A percentile compares a stretch with the other conserved stretches of the same genome.
phyloP scores from a whole-genome alignment of 805 yeast genomes.

The Saturnispora dispora region DNA sequence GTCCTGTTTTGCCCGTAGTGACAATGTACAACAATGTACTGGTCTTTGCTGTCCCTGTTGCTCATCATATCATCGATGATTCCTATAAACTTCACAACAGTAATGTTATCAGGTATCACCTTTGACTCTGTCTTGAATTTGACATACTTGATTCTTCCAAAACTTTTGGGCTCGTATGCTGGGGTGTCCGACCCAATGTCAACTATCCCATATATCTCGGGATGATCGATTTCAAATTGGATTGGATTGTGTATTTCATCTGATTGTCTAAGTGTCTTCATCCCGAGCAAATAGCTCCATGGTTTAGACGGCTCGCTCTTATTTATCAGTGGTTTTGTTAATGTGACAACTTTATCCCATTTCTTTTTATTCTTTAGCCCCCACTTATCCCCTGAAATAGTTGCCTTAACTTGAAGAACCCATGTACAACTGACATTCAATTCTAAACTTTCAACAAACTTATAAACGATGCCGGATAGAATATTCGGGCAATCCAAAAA shows the following conservation, averaged over 20 bases:
- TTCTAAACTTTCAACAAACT: slow-evolving; percentile 41
- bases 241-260: slow-evolving; percentile 54
- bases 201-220: slow-evolving; percentile 48
- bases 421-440: slow-evolving; percentile 57
- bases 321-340: slow-evolving; percentile 36
- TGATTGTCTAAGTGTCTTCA: slow-evolving; percentile 65
- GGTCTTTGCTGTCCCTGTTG: slow-evolving; percentile 17
- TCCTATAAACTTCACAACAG: slow-evolving; percentile 47
- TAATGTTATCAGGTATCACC: slow-evolving; percentile 56
- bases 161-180: slow-evolving; percentile 55
- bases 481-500: slow-evolving; percentile 56
- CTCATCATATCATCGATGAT: slow-evolving; percentile 40
- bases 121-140: slow-evolving; percentile 74
- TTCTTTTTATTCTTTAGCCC: slow-evolving; percentile 66
- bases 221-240: slow-evolving; percentile 39
- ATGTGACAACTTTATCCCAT: slow-evolving; percentile 50
- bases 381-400: slow-evolving; percentile 65
- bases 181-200: slow-evolving; percentile 67
- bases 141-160: slow-evolving; percentile 46
- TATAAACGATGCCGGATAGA: slow-evolving; percentile 50
- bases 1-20: slow-evolving; percentile 79
- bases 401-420: slow-evolving; percentile 58
- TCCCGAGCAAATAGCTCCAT: slow-evolving; percentile 47
- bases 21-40: slow-evolving; percentile 60
- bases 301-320: slow-evolving; percentile 21